phyloP scores from a whole-genome alignment of 2,329 filamentous ascomycete genomes.

The Trichocomaceae sp. region DNA sequence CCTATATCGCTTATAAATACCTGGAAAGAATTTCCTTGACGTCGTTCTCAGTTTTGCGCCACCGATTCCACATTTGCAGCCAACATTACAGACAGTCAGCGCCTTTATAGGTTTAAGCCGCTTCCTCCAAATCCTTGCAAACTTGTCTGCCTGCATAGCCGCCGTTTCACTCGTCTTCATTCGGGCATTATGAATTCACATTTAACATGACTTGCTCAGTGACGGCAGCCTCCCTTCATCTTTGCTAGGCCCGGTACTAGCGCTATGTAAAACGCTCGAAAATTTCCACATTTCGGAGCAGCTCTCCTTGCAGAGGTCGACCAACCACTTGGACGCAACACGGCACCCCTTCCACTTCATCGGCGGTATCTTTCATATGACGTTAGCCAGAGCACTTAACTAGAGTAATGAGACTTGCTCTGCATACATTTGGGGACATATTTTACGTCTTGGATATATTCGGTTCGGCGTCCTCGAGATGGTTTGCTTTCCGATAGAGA shows the following conservation, averaged over 20 bases:
- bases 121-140: no score
- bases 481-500: background rate
- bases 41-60: no score
- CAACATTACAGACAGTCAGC: no score
- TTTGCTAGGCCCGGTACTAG: background rate
- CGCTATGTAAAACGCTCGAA: background rate
- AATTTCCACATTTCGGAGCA: background rate
- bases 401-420: background rate
- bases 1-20: no score
- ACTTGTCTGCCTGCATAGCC: no score
- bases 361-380: background rate
- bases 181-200: no score
- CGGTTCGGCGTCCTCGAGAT: background rate
- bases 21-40: no score
- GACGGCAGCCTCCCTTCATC: no score
- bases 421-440: background rate
- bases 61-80: no score
- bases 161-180: no score
- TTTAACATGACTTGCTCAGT: no score
- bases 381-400: background rate
- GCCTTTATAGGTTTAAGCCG: no score
- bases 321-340: background rate
- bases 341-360: background rate
- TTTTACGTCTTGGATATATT: background rate
- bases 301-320: background rate